Evolutionary conservation across 106 monocot genomes (phyloP).

Genomic region (Phalaenopsis equestris): DNA sequence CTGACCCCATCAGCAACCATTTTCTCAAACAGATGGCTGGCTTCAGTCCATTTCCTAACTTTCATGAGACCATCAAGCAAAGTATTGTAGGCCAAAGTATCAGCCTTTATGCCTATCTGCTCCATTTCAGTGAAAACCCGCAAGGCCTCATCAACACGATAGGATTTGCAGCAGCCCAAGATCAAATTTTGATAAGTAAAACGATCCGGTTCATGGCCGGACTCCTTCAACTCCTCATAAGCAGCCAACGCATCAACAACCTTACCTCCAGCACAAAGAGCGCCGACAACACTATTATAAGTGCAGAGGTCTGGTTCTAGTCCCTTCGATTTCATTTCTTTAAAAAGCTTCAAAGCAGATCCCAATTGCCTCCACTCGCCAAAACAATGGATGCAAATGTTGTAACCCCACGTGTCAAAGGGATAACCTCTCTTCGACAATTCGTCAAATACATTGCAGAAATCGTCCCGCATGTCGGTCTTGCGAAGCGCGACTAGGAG

Average conservation of each 20-base stretch:
- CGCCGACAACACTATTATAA: constrained; percentile 55
- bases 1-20: constrained; percentile 71
- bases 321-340: constrained; percentile 48
- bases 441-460: constrained; percentile 60
- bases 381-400: constrained; percentile 74
- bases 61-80: constrained; percentile 77
- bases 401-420: constrained; percentile 41
- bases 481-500: constrained; percentile 39
- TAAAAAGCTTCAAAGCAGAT: constrained; percentile 57
- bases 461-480: constrained; percentile 35
- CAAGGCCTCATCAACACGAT: constrained; percentile 45
- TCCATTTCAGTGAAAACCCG: constrained; percentile 67
- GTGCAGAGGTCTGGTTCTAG: constrained; percentile 58
- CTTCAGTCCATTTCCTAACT: constrained; percentile 62
- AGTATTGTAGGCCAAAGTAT: constrained; percentile 59
- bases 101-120: constrained; percentile 26
- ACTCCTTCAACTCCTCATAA: constrained; percentile 67
- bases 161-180: constrained; percentile 47
- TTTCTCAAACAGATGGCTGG: constrained; percentile 72
- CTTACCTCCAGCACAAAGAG: constrained; percentile 41
- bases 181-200: constrained; percentile 64
- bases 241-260: constrained; percentile 36
- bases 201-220: constrained; percentile 49
- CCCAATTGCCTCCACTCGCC: constrained; percentile 40
- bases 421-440: constrained; percentile 28